Evolutionary conservation across 1,284 basidiomycete species (phyloP), one percentile per base, ranked within the genome.

Genomic region (Tilletia caries): DNA sequence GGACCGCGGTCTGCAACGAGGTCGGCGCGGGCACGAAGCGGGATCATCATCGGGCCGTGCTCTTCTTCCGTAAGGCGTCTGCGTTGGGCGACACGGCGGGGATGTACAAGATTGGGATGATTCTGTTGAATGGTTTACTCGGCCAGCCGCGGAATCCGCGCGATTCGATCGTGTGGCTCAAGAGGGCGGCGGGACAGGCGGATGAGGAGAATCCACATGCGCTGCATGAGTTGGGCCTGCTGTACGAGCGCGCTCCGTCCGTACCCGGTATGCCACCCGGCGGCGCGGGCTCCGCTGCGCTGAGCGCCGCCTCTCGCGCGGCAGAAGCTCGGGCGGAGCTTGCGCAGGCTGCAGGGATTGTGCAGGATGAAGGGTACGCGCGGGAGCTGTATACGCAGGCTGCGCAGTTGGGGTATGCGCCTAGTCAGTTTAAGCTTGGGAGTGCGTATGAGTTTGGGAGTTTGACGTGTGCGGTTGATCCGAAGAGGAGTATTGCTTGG

Each of bases 61-160:
- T 95, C 18, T 98, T 99, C 84, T 98, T 98, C 85, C 90, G 95
- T 72, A 98, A 98, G 85, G 92, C 96, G 1, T 93, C 93, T 1
- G 93, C 93, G 0, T 86, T 98, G 37, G 95, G 95, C 41, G 96
- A 98, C 83, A 98, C 95, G 0, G 90, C 95, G 50, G 96, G 95
- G 1, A 98, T 98, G 96, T 98, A 97, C 87, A 98, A 98, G 85
- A 89, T 98, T 18, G 95, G 94, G 18, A 94, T 97, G 90, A 92
- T 98, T 71, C 87, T 97, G 58, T 87, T 98, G 20, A 89, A 92
- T 62, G 95, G 95, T 2, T 84, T 90, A 32, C 87, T 98, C 29
- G 91, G 90, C 20, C 93, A 96, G 82, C 89, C 88, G 66, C 89
- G 88, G 71, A 98, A 95, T 79, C 89, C 90, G 0, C 89, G 93